Percentiles rank a stretch among this genome's conserved stretches.
Evolutionary conservation across 2,329 filamentous ascomycete species (phyloP).

Genomic region (Penicillium sp.): DNA sequence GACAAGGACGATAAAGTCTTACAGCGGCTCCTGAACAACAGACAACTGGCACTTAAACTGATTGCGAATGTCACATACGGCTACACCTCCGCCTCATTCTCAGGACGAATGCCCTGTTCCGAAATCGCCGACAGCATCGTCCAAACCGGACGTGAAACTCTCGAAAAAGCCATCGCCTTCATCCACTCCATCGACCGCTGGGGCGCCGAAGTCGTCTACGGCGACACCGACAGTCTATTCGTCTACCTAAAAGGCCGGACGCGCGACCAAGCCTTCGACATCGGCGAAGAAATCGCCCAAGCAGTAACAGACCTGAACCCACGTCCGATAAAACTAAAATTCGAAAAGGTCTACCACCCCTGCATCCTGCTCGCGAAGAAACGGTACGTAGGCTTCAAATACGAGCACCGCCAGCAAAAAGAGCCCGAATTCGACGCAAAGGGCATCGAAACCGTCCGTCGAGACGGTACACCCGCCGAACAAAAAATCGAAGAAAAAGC

Average conservation of each 20-base stretch:
- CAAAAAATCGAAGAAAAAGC: conserved; percentile 96
- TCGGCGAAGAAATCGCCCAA: conserved; percentile 87
- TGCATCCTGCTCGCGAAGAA: conserved; percentile 95
- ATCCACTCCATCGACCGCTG: conserved; percentile 86
- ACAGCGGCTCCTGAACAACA: conserved; percentile 85
- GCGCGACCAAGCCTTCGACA: conserved; percentile 81
- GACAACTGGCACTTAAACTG: conserved; percentile 89
- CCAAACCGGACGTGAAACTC: conserved; percentile 88
- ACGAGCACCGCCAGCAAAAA: conserved; percentile 71
- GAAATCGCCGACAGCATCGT: conserved; percentile 99
- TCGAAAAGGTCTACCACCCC: conserved; percentile 97
- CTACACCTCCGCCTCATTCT: conserved; percentile 95
- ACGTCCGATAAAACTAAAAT: conserved; percentile 89
- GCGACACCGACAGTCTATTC: conserved; percentile 94
- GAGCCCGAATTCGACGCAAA: conserved; percentile 95
- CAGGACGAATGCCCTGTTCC: conserved; percentile 93
- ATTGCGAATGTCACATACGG: conserved; percentile 99
- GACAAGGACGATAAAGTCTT: conserved; percentile 84
- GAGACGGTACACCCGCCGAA: conserved; percentile 91
- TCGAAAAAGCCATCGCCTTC: conserved; percentile 87
- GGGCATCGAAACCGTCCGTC: conserved; percentile 93
- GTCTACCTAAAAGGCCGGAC: conserved; percentile 84
- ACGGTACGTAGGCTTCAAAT: conserved; percentile 97
- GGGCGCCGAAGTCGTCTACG: conserved; percentile 96
- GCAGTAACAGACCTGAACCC: conserved; percentile 88